A percentile compares a stretch with the other conserved stretches of the same genome.
Conservation (phyloP, 257 asterid genomes). For the Echium plantagineum region DNA sequence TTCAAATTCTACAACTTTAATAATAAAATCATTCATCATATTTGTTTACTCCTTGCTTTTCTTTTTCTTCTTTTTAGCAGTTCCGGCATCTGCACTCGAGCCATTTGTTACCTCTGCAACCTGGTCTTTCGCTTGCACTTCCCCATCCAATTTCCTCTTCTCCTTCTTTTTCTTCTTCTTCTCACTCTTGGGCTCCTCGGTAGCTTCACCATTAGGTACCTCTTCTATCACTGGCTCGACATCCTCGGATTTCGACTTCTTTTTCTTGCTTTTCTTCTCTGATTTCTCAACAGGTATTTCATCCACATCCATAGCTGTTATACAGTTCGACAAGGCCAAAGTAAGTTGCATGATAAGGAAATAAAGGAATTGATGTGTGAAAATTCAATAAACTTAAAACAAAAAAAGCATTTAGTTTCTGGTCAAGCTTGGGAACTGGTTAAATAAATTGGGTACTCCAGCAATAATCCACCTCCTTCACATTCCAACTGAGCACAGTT, state of each 20-base stretch:
- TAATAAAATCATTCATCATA: too few species aligned
- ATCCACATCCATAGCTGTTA: constrained; percentile 26
- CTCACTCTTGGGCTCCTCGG: constrained; percentile 55
- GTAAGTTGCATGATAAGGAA: background rate
- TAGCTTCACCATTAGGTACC: constrained; percentile 32
- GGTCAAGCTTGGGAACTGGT: too few species aligned
- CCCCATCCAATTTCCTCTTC: constrained; percentile 47
- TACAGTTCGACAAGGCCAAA: constrained; percentile 3
- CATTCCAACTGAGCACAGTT: too few species aligned
- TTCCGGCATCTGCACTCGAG: constrained; percentile 43
- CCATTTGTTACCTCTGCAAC: constrained; percentile 14
- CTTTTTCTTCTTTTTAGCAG: constrained; percentile 42
- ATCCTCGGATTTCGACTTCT: constrained; percentile 29
- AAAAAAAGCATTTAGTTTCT: too few species aligned
- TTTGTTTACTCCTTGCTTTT: constrained; percentile 35
- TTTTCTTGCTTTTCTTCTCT: constrained; percentile 36
- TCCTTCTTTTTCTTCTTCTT: constrained; percentile 77
- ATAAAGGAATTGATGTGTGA: background rate
- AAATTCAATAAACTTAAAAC: background rate
- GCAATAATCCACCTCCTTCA: background rate
- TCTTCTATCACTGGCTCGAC: constrained; percentile 32
- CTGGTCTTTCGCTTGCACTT: constrained; percentile 14
- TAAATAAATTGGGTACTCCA: background rate
- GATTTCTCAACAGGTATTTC: constrained; percentile 16
- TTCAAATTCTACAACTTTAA: background rate